Evolutionary conservation across 805 yeast genomes (phyloP), one percentile per base, ranked within the genome.

Genomic region (Zygosaccharomyces lentus): DNA sequence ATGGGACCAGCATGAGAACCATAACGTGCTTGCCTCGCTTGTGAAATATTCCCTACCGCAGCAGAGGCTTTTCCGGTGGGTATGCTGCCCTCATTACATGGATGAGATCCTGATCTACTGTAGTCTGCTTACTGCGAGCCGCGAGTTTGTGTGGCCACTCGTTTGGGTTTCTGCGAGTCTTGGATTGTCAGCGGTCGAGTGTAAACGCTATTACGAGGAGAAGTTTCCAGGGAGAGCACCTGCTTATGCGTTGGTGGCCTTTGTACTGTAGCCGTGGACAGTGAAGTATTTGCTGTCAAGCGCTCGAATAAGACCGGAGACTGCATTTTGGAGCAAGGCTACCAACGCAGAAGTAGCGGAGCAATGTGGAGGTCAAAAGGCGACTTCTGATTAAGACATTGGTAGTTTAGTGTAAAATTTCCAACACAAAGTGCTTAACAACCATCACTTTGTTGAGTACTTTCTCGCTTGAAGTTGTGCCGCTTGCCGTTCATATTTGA

Each of bases 61-160:
- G 2, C 60, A 65, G 29, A 73, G 81, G 1, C 51, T 78, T 38
- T 83, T 83, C 58, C 61, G 62, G 35, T 61, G 60, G n/a, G 69
- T 76, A 1, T 68, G 79, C 13, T 77, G 83, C 53, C 84, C 91
- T 0, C 95, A 85, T 61, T 85, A 84, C 54, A 66, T 80, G 15
- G 83, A 82, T 59, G 95, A 85, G 57, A 66, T 81, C 6, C 23
- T 74, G 29, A 72, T 85, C 2, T 85, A 85, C 54, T 37, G 67
- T 0, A 57, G 74, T 1, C 52, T 69, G 1, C 15, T 45, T 6
- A 8, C 55, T 25, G 47, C 49, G 49, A 38, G 47, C 52, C 8
- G n/a, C 2, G 61, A 53, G 40, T 56, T 55, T 30, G 2, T 45
- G 2, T 58, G 58, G 60, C 57, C 51, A 9, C 47, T 57, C 42